Base-by-base conservation (phyloP, 176 grass and related monocot genomes). In the Microstegium vimineum region DNA sequence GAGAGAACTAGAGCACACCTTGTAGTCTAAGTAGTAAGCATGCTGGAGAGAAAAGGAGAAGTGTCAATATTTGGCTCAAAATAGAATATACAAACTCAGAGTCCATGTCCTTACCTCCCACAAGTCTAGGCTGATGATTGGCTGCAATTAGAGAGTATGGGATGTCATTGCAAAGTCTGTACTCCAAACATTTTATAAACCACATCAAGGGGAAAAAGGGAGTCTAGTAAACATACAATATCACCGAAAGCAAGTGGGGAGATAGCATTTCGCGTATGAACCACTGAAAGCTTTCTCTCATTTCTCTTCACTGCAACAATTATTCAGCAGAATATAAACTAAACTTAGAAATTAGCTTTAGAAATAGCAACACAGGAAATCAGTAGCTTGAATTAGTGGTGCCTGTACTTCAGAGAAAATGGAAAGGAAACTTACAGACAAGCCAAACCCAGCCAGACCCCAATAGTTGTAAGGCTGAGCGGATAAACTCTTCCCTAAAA, bases 1-100 rank as follows among this genome's bases (percentile, higher is more conserved):
- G n/a, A n/a, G n/a, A n/a, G 14, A 66, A 27, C 26, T 73, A 20
- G 34, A 34, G 47, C 10, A 15, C 81, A 98, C 93, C 96, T 90
- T 98, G 85, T 95, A 95, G 71, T 98, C 96, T 25, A 95, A 81
- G 87, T 95, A 98, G 81, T 95, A 98, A 52, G 96, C 93, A 87
- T 95, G 96, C 96, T 99, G 87, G 66, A 80, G n/a, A 74, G 2
- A 66, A 77, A 87, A 92, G 1, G 5, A 62, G 51, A 73, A 82
- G 64, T 38, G 36, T 95, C 37, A 93, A 32, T 88, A 73, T 34
- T 68, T 73, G n/a, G 62, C 67, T 62, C 36, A 78, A 41, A 30
- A 25, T 56, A 61, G 54, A 41, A 74, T 71, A 3, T 68, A 20
- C 11, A 61, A 68, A 84, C 15, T 66, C 10, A 56, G 49, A 67